phyloP scores from a whole-genome alignment of 2,329 filamentous ascomycete genomes.

The Myriosclerotinia curreyana region DNA sequence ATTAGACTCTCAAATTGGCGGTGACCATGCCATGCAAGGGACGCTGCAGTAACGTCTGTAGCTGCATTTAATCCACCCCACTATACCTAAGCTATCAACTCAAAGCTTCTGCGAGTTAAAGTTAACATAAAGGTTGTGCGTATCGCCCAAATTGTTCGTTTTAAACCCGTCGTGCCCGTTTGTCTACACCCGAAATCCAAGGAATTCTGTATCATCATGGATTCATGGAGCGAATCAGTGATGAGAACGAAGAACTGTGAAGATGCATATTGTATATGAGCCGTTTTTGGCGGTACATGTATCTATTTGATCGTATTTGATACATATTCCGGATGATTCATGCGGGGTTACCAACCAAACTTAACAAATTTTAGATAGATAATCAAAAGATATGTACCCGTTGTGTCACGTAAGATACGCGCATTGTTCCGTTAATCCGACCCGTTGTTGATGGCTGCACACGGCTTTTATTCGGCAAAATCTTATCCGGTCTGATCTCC shows the following conservation, averaged over 20 bases:
- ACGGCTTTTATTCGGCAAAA: background rate
- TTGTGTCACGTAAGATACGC: background rate
- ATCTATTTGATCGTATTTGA: slow-evolving; percentile 10
- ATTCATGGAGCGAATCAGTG: background rate
- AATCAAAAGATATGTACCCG: background rate
- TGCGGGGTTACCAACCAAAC: too few relatives aligned
- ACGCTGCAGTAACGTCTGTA: background rate
- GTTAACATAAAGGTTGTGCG: background rate
- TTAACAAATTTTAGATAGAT: background rate
- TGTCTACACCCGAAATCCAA: background rate
- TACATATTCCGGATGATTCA: slow-evolving; percentile 3
- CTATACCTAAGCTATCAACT: slow-evolving; percentile 7
- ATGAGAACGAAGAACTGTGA: background rate
- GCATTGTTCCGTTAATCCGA: background rate
- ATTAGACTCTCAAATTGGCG: background rate
- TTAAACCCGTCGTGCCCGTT: background rate
- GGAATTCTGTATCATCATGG: background rate
- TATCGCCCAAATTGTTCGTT: slow-evolving; percentile 6
- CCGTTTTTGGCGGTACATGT: background rate
- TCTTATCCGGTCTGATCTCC: background rate
- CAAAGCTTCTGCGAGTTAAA: background rate
- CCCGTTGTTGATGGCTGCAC: too few relatives aligned
- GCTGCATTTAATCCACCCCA: background rate
- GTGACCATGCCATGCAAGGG: slow-evolving; percentile 2
- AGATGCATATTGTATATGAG: slow-evolving; percentile 1